Conservation (phyloP, 495 filamentous ascomycete species). For the Tuber microsphaerosporum region DNA sequence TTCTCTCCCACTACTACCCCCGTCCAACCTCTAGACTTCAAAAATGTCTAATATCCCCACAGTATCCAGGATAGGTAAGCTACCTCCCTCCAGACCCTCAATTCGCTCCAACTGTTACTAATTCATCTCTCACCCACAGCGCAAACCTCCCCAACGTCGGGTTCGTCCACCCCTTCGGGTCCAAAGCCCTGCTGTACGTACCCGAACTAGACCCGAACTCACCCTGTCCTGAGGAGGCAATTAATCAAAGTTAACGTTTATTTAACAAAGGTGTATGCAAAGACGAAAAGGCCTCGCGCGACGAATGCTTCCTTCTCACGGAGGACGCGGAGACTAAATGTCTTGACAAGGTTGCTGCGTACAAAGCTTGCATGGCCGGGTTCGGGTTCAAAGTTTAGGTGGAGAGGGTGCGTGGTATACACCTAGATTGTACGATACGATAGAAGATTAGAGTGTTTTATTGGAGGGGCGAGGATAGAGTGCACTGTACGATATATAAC, state of each 20-base stretch:
- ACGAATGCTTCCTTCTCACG: slow-evolving; percentile 98
- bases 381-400: slow-evolving; percentile 67
- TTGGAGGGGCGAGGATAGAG: neutral
- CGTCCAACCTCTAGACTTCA: neutral
- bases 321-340: slow-evolving; percentile 69
- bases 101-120: neutral
- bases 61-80: slow-evolving; percentile 23
- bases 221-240: neutral
- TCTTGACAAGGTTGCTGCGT: slow-evolving; percentile 69
- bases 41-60: slow-evolving; percentile 17
- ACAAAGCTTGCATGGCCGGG: slow-evolving; percentile 85
- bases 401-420: neutral
- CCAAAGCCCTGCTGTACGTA: slow-evolving; percentile 40
- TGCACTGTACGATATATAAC: neutral
- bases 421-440: neutral
- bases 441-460: neutral
- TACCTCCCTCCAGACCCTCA: neutral
- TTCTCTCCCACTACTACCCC: slow-evolving; percentile 5
- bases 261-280: slow-evolving; percentile 66
- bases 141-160: slow-evolving; percentile 13
- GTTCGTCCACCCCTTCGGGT: slow-evolving; percentile 15
- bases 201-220: neutral
- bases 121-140: slow-evolving; percentile 6
- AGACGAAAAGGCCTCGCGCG: slow-evolving; percentile 79
- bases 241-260: neutral